Percentiles rank a stretch among this genome's conserved stretches.
Conservation (phyloP, 345 rosid species). For the thale cress (Arabidopsis thaliana) region DNA sequence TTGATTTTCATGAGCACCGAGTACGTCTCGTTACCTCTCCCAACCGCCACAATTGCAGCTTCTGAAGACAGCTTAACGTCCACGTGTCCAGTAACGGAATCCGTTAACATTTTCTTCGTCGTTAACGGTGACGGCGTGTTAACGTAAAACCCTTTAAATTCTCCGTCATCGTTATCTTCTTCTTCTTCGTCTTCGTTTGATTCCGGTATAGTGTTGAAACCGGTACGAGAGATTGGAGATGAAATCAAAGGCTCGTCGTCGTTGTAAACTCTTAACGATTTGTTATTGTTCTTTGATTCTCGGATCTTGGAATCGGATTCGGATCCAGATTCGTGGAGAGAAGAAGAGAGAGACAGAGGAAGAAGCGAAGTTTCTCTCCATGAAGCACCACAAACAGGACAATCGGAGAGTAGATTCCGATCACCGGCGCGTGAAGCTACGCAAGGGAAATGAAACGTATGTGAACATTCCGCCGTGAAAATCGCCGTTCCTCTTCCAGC, state of each 20-base stretch:
- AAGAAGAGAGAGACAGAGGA: constrained; percentile 37
- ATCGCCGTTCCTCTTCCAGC: constrained; percentile 81
- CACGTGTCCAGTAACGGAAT: constrained; percentile 43
- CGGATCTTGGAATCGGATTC: constrained; percentile 38
- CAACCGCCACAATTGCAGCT: constrained; percentile 71
- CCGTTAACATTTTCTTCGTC: constrained; percentile 10
- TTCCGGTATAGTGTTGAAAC: constrained; percentile 78
- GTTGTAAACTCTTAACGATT: constrained; percentile 63
- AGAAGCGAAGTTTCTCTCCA: constrained; percentile 70
- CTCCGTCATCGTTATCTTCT: constrained; percentile 42
- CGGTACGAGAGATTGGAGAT: constrained; percentile 60
- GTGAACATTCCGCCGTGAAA: constrained; percentile 88
- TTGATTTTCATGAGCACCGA: constrained; percentile 64
- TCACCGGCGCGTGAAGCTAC: constrained; percentile 55
- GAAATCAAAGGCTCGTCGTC: constrained; percentile 81
- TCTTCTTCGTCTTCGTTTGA: constrained; percentile 65
- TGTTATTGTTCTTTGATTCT: constrained; percentile 35
- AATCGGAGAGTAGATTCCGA: constrained; percentile 49
- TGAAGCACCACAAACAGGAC: constrained; percentile 72
- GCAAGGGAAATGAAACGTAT: constrained; percentile 82
- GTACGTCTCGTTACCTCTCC: constrained; percentile 58
- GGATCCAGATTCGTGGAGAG: constrained; percentile 26
- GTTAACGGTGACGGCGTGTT: constrained; percentile 43
- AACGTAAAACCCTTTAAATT: constrained; percentile 68
- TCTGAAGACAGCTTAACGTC: constrained; percentile 63